A percentile compares a stretch with the other conserved stretches of the same genome.
Evolutionary conservation across 179 eudicot species (phyloP).

Genomic region (Actinidia arguta): DNA sequence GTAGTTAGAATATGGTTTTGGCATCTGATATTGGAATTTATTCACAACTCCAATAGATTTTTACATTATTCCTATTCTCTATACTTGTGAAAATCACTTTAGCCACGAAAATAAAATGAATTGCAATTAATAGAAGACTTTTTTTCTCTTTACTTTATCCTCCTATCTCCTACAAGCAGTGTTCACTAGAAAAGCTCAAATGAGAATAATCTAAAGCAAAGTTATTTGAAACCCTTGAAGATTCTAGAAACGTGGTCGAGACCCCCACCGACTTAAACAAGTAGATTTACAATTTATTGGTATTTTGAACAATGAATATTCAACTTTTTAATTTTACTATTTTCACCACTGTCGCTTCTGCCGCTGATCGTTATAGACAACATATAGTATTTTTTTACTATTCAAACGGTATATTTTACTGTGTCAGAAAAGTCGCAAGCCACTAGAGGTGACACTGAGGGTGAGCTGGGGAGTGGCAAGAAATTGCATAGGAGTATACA

Average conservation of each 20-base stretch:
- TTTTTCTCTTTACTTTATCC: background rate
- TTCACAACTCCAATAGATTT: slow-evolving; percentile 9
- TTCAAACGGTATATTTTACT: too few species aligned
- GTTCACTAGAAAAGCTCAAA: background rate
- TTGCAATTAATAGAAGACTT: background rate
- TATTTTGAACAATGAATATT: too few species aligned
- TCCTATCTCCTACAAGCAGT: background rate
- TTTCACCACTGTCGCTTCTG: too few species aligned
- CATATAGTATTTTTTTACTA: too few species aligned
- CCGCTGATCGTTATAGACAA: too few species aligned
- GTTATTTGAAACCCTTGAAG: background rate
- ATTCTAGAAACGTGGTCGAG: slow-evolving; percentile 11
- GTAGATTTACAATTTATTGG: too few species aligned
- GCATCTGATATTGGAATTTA: slow-evolving; percentile 40
- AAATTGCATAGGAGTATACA: too few species aligned
- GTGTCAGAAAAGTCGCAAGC: too few species aligned
- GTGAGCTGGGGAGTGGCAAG: too few species aligned
- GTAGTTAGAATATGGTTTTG: slow-evolving; percentile 43
- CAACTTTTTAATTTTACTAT: too few species aligned
- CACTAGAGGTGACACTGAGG: too few species aligned
- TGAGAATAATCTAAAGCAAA: background rate
- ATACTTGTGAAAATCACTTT: background rate
- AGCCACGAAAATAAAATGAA: background rate
- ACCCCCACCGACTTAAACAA: too few species aligned
- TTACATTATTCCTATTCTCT: slow-evolving; percentile 1